Evolutionary conservation across 2,329 filamentous ascomycete genomes (phyloP), one percentile per base, ranked within the genome.

Genomic region (Elsinoe perseae): DNA sequence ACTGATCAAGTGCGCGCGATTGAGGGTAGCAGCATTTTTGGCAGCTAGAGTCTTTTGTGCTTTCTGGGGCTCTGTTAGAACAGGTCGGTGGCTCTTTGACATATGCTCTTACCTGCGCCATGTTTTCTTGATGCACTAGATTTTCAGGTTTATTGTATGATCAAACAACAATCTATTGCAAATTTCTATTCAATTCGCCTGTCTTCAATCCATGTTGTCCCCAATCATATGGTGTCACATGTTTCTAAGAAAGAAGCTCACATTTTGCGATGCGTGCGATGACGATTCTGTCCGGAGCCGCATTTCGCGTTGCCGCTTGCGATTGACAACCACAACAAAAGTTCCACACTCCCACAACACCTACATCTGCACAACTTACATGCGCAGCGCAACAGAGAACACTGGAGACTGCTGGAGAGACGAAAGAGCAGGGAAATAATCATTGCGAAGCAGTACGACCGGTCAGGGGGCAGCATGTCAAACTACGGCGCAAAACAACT

Each of bases 1-100:
- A 44, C 89, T 85, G 60, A 87, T 86, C 56, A 88, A 75, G 70
- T 95, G 92, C 23, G 93, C 88, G 67, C 84, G 88, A 68, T 86
- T 87, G 46, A 98, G 83, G 42, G 86, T 78, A 30, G 82, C 76
- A 46, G 81, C 77, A 72, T 97, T 97, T 73, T 86, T 82, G 64
- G 86, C 86, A 57, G 93, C 93, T 56, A 85, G 79, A 40, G 79
- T 77, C 62, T 78, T 79, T 61, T 74, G 73, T 56, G 75, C 73
- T 77, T 77, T 77, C 75, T 78, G 61, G 9, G 3, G 4, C 12
- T 36, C 10, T 20, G 7, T 27, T 18, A 36, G 58, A 40, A 27
- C 28, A 21, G 21, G 16, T 3, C 21, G 21, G 3, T 44, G 40
- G 7, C n/a, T 18, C 7, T 18, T 20, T 20, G 27, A 14, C 50